A percentile compares a stretch with the other conserved stretches of the same genome.
These are phyloP conservation scores for Melaleuca alternifolia DNA, from an alignment of 345 rosid species.

Conservation along the genomic window DNA sequence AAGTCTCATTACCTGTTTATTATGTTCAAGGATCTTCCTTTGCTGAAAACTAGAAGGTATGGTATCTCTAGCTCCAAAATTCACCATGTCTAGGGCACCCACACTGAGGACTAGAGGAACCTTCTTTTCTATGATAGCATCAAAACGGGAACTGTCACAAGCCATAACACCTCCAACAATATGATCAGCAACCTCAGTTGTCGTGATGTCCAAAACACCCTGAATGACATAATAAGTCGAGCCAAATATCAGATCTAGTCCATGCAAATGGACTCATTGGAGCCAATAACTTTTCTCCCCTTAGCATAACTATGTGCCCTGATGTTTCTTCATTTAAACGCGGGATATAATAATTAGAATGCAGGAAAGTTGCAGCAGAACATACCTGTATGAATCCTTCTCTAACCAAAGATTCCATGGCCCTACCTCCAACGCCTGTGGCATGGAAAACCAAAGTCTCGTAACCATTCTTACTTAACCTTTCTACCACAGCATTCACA, in stretches of 20 bases:
- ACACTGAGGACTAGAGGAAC: conserved; percentile 82
- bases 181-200: conserved; percentile 94
- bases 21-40: conserved; percentile 72
- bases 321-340: background rate
- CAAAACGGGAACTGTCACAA: conserved; percentile 78
- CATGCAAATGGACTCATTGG: background rate
- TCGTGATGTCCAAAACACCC: conserved; percentile 86
- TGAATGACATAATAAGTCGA: background rate
- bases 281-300: background rate
- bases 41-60: conserved; percentile 56
- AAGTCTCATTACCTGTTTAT: conserved; percentile 48
- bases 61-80: conserved; percentile 71
- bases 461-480: conserved; percentile 55
- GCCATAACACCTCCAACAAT: conserved; percentile 94
- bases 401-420: conserved; percentile 80
- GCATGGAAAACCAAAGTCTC: conserved; percentile 92
- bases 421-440: conserved; percentile 89
- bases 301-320: background rate
- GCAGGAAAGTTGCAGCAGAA: background rate
- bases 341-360: background rate
- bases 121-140: conserved; percentile 60
- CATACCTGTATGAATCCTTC: conserved; percentile 79
- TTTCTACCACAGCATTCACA: conserved; percentile 55
- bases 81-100: conserved; percentile 95
- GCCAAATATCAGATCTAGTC: background rate